phyloP scores from a whole-genome alignment of 148 eudicot genomes.

The Chenopodium album region DNA sequence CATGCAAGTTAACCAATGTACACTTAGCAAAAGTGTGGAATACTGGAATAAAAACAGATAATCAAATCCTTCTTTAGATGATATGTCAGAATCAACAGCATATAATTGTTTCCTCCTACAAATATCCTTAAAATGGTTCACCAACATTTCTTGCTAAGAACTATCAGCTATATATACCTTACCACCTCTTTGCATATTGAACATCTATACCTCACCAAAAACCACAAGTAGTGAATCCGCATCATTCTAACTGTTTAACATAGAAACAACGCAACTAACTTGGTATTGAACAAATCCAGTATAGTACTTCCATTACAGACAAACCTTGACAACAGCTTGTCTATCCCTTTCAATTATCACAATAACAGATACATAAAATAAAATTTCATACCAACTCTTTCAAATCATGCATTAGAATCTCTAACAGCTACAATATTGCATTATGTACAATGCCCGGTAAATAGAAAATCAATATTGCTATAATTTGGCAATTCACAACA shows the following conservation, averaged over 20 bases:
- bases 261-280: neutral
- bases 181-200: neutral
- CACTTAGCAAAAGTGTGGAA: neutral
- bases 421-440: no score
- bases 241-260: neutral
- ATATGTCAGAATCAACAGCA: neutral
- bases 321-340: no score
- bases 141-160: neutral
- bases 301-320: no score
- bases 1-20: slow-evolving; percentile 4
- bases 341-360: no score
- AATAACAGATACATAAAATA: no score
- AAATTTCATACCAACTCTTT: no score
- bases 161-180: neutral
- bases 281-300: neutral
- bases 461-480: neutral
- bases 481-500: neutral
- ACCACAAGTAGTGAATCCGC: no score
- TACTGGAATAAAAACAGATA: neutral
- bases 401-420: no score
- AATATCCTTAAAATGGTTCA: neutral
- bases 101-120: neutral
- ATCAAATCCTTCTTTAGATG: neutral
- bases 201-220: neutral
- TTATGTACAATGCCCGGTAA: no score